A percentile compares a stretch with the other conserved stretches of the same genome.
Evolutionary conservation across 371 early-diverging fungal species (phyloP).

Genomic region (Mucor indicus): DNA sequence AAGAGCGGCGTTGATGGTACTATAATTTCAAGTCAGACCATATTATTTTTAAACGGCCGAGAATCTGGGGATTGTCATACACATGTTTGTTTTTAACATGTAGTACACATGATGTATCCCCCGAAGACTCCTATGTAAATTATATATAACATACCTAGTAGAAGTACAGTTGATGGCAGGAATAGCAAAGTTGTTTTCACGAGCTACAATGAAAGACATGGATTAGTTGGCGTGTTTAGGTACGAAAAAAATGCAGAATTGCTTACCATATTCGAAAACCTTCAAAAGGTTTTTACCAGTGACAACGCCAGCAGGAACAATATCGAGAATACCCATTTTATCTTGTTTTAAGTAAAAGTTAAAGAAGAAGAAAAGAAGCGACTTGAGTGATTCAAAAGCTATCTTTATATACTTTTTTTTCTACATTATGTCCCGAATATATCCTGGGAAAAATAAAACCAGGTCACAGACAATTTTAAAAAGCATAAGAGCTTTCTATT

Average conservation of each 20-base stretch:
- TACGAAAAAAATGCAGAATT: too few relatives aligned
- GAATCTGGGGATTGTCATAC: too few relatives aligned
- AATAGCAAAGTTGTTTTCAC: conserved; percentile 83
- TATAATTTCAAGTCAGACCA: conserved; percentile 1
- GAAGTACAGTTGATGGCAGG: conserved; percentile 94
- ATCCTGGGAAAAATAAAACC: conserved; percentile 11
- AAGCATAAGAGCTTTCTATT: too few relatives aligned
- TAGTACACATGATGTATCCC: too few relatives aligned
- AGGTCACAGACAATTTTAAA: conserved; percentile 1
- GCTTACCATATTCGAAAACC: conserved; percentile 72
- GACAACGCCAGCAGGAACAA: conserved; percentile 87
- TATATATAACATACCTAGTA: conserved; percentile 49
- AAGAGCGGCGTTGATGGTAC: conserved; percentile 85
- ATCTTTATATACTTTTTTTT: neutral
- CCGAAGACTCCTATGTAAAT: too few relatives aligned
- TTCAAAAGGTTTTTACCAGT: conserved; percentile 87
- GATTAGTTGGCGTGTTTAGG: too few relatives aligned
- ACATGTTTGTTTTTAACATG: too few relatives aligned
- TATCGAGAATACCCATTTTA: conserved; percentile 70
- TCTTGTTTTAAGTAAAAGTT: neutral
- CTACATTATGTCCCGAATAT: neutral
- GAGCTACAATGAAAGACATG: conserved; percentile 51
- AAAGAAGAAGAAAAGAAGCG: too few relatives aligned
- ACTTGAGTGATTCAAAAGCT: too few relatives aligned
- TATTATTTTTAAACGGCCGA: neutral